Evolutionary conservation across 495 filamentous ascomycete genomes (phyloP), one percentile per base, ranked within the genome.

Genomic region (Penicillium longicatenatum): DNA sequence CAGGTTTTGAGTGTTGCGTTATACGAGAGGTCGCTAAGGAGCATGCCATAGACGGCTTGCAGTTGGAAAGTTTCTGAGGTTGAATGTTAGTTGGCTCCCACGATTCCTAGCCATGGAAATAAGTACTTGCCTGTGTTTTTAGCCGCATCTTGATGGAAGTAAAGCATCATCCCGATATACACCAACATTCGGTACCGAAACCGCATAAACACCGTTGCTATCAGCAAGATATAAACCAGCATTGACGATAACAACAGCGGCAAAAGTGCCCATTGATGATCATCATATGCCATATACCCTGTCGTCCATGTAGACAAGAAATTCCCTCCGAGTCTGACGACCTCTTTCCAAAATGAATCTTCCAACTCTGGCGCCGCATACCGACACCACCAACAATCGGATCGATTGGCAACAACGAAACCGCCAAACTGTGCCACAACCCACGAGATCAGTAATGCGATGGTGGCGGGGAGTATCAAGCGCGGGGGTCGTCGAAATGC

Each of bases 261-360:
- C 29, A 85, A 66, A 39, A 89, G 65, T 4, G 86, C 85, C 86
- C 86, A 89, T 62, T 88, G 85, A 44, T 88, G 84, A 22, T 80
- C 81, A 65, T 88, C 86, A 59, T 87, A 89, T 10, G 73, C 70
- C 69, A 85, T 86, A 62, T 73, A 78, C 3, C 78, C 78, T n/a
- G 70, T 78, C 20, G 82, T 82, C 86, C 86, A 89, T 2, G 79
- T 83, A 11, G 72, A 76, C n/a, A 84, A 67, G 53, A 84, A 75
- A 57, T 79, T 82, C 55, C 72, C 63, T 45, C 82, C 73, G 47
- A 87, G 61, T 16, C 75, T 75, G 52, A 70, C 37, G 30, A 75
- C 53, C 47, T 75, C 77, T 41, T 68, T 64, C 55, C 61, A 72
- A 31, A 77, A 68, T 2, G 75, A 72, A 11, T 73, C 61, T 47